Conservation (phyloP, 345 rosid species). For the rapeseed (Brassica napus) region Da-Ae NC_063452.1:10293001-10293500, state of each 20-base stretch:
- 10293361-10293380: neutral
- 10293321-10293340: too few relatives aligned
- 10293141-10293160: neutral
- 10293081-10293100: conserved; percentile 19
- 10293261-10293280: neutral
- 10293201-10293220: neutral
- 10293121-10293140: conserved; percentile 7
- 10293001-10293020: neutral
- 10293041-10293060: neutral
- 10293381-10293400: neutral
- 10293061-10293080: neutral
- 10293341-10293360: too few relatives aligned
- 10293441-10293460: neutral
- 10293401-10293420: neutral
- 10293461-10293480: neutral
- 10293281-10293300: neutral
- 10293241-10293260: neutral
- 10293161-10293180: neutral
- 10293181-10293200: neutral
- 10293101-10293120: rapidly evolving
- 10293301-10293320: neutral
- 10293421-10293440: neutral
- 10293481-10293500: neutral
- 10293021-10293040: neutral
- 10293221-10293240: neutral